Percentiles rank a stretch among this genome's conserved stretches.
phyloP scores from a whole-genome alignment of 257 asterid species.

The Cordia subcordata region DNA sequence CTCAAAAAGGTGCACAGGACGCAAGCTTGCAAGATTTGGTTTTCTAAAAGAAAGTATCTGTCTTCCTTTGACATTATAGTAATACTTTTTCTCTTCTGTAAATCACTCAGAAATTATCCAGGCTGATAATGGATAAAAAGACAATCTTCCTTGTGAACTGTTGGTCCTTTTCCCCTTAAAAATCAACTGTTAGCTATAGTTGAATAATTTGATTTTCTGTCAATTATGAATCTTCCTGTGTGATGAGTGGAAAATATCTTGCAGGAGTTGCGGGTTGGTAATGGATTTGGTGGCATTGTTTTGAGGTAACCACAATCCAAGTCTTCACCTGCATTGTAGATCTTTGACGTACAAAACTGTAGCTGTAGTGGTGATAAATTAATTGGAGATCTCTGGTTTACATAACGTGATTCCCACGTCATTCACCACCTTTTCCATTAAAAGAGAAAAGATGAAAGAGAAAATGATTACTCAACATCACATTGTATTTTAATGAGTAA shows the following conservation, averaged over 20 bases:
- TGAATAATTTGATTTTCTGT: background rate
- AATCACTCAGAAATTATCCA: background rate
- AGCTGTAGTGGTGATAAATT: background rate
- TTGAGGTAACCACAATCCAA: constrained; percentile 46
- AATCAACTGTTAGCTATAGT: no score
- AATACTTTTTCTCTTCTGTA: background rate
- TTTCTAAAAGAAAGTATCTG: constrained; percentile 73
- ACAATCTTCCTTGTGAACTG: background rate
- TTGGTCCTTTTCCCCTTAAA: background rate
- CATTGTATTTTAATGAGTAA: no score
- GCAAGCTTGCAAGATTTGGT: constrained; percentile 96
- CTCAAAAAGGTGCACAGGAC: constrained; percentile 95
- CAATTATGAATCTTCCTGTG: background rate
- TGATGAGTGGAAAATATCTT: constrained; percentile 8
- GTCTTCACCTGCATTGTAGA: background rate
- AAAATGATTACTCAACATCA: no score
- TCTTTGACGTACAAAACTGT: background rate
- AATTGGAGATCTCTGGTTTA: background rate
- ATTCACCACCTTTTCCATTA: no score
- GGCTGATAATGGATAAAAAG: background rate
- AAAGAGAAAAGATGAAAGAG: no score
- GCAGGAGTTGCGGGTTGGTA: constrained; percentile 83
- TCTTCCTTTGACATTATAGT: constrained; percentile 5
- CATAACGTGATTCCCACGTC: no score
- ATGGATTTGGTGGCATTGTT: constrained; percentile 85